Conservation (phyloP, 208 protist species). For the Leishmania amazonensis region DNA sequence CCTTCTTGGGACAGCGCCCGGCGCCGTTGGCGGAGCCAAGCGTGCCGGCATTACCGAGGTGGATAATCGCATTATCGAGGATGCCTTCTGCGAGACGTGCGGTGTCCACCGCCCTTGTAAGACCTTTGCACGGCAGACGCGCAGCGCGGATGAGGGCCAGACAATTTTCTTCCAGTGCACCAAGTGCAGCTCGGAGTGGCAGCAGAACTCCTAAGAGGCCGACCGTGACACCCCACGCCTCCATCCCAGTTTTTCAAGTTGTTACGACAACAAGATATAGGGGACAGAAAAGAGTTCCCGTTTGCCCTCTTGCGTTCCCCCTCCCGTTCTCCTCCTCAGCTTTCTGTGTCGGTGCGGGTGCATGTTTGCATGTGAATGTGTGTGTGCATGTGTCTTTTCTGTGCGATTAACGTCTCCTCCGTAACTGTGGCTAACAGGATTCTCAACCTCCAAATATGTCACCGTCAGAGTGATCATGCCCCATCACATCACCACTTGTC, state of each 20-base stretch:
- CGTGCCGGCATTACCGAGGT: constrained; percentile 54
- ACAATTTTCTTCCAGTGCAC: constrained; percentile 93
- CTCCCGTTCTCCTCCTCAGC: not conserved
- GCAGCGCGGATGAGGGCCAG: constrained; percentile 92
- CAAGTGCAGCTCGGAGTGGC: constrained; percentile 84
- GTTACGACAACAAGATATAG: too few relatives aligned
- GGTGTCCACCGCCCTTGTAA: constrained; percentile 67
- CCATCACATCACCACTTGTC: not conserved
- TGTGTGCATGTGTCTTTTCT: not conserved
- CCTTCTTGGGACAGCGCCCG: not conserved
- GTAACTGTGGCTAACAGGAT: not conserved
- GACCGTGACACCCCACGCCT: not conserved
- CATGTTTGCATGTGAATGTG: not conserved
- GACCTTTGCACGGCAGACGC: constrained; percentile 86
- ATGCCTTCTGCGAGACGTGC: constrained; percentile 88
- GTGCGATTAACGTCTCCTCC: not conserved
- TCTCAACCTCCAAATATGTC: not conserved
- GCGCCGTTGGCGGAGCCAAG: not conserved
- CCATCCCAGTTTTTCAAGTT: not conserved
- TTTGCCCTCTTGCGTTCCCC: not conserved
- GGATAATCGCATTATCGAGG: constrained; percentile 86
- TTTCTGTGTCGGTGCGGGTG: not conserved
- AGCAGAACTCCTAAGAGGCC: constrained; percentile 82
- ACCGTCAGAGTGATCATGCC: not conserved
- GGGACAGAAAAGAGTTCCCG: not conserved